Evolutionary conservation across 192 early-diverging fungal species (phyloP).

Genomic region (Coemansia sp.): DNA sequence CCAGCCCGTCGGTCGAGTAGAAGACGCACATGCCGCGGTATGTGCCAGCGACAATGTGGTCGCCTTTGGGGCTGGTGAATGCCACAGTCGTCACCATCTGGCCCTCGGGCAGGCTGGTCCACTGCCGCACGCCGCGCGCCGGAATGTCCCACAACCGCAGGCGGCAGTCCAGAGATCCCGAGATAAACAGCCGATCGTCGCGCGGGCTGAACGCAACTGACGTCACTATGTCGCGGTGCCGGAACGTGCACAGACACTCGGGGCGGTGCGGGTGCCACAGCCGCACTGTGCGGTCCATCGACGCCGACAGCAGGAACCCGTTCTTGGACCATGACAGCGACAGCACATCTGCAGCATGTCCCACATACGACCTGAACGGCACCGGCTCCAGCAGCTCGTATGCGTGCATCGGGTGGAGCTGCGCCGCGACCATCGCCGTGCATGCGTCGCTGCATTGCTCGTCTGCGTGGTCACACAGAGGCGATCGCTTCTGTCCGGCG

Average conservation of each 20-base stretch:
- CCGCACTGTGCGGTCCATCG: slow-evolving; percentile 80
- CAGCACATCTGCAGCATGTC: slow-evolving; percentile 72
- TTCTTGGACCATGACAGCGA: slow-evolving; percentile 72
- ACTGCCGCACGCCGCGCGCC: slow-evolving; percentile 71
- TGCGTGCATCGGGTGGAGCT: slow-evolving; percentile 48
- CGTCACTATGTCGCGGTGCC: slow-evolving; percentile 76
- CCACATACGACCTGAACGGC: slow-evolving; percentile 72
- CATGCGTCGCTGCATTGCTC: not conserved
- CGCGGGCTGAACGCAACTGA: slow-evolving; percentile 78
- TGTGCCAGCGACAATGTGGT: slow-evolving; percentile 72
- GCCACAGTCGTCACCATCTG: slow-evolving; percentile 77
- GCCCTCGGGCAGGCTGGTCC: slow-evolving; percentile 69
- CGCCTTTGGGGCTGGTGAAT: slow-evolving; percentile 69
- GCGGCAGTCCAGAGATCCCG: slow-evolving; percentile 76
- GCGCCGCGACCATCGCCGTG: slow-evolving; percentile 1
- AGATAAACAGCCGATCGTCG: slow-evolving; percentile 80
- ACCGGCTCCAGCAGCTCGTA: slow-evolving; percentile 61
- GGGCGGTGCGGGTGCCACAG: slow-evolving; percentile 76
- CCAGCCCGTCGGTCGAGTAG: slow-evolving; percentile 75
- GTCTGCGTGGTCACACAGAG: not conserved
- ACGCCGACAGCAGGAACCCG: slow-evolving; percentile 77
- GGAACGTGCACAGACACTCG: slow-evolving; percentile 77
- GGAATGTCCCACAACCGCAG: slow-evolving; percentile 81
- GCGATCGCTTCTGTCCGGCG: not conserved
- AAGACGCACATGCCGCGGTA: slow-evolving; percentile 77